Conservation (phyloP, 1,139 yeast species). For the Wickerhamomyces sp. region DNA sequence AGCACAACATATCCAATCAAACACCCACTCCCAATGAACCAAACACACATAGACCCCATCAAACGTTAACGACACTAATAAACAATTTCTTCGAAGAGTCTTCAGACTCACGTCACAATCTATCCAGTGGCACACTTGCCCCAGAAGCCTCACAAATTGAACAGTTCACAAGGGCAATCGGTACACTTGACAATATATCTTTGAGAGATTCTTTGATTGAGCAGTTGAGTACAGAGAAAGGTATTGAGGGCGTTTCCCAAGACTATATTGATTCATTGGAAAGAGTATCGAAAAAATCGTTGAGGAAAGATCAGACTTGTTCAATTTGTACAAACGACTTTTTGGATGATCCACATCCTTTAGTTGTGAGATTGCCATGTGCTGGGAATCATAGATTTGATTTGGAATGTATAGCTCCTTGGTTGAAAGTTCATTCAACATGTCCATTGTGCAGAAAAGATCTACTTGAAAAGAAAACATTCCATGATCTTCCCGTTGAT, state of each 20-base stretch:
- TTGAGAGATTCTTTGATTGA: slow-evolving; percentile 18
- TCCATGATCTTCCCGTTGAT: slow-evolving; percentile 34
- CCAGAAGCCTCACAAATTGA: slow-evolving; percentile 20
- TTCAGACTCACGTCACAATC: neutral
- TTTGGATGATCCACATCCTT: slow-evolving; percentile 69
- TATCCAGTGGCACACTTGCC: slow-evolving; percentile 7
- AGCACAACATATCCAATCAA: slow-evolving; percentile 9
- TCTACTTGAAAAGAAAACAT: slow-evolving; percentile 45
- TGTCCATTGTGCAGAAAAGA: slow-evolving; percentile 88
- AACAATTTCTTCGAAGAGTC: slow-evolving; percentile 10
- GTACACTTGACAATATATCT: slow-evolving; percentile 14
- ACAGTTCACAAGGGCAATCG: slow-evolving; percentile 18
- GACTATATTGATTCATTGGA: slow-evolving; percentile 72
- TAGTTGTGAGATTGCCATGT: slow-evolving; percentile 69
- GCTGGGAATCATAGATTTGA: slow-evolving; percentile 77
- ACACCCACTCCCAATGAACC: neutral
- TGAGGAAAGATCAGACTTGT: slow-evolving; percentile 60
- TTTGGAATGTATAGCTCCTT: slow-evolving; percentile 84
- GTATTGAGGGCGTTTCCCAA: slow-evolving; percentile 57
- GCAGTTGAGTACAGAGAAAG: slow-evolving; percentile 23
- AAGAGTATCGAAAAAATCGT: slow-evolving; percentile 47
- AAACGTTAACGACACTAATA: slow-evolving; percentile 14
- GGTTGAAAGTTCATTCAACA: slow-evolving; percentile 75
- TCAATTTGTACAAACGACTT: slow-evolving; percentile 80
- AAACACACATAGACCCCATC: slow-evolving; percentile 10